Conservation (phyloP, 371 early-diverging fungal species). For the Sporodiniella umbellata region DNA sequence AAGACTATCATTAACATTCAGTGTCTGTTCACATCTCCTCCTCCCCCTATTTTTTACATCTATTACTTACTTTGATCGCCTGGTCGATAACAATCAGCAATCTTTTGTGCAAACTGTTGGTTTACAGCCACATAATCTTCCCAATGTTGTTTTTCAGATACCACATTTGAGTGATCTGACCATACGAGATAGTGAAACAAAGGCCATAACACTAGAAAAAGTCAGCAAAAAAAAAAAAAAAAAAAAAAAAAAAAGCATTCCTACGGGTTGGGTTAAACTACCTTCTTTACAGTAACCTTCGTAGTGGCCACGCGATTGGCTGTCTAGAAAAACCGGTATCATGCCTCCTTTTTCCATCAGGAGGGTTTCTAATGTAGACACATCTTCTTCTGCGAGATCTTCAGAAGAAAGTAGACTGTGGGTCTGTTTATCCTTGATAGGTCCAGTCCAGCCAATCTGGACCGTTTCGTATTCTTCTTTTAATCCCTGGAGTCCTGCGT, state of each 20-base stretch:
- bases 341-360: conserved; percentile 53
- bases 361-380: conserved; percentile 29
- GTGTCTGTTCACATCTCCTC: no score
- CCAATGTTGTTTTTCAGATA: conserved; percentile 76
- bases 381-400: conserved; percentile 39
- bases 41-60: neutral
- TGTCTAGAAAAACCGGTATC: conserved; percentile 80
- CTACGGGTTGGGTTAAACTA: no score
- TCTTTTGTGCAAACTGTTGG: conserved; percentile 78
- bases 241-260: no score
- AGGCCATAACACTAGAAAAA: conserved; percentile 91
- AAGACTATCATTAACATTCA: no score
- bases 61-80: conserved; percentile 86
- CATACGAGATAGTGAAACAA: conserved; percentile 94
- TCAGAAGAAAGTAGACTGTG: conserved; percentile 19
- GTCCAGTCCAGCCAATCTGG: conserved; percentile 75
- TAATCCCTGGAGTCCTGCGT: conserved; percentile 67
- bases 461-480: conserved; percentile 46
- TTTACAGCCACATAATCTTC: conserved; percentile 89
- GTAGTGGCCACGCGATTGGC: conserved; percentile 73
- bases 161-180: conserved; percentile 66
- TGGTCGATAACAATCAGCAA: conserved; percentile 69
- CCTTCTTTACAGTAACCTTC: conserved; percentile 92
- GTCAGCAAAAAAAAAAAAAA: neutral
- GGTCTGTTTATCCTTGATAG: conserved; percentile 43